Conservation (phyloP, 305 asterid species). For the Fraxinus latifolia region DNA sequence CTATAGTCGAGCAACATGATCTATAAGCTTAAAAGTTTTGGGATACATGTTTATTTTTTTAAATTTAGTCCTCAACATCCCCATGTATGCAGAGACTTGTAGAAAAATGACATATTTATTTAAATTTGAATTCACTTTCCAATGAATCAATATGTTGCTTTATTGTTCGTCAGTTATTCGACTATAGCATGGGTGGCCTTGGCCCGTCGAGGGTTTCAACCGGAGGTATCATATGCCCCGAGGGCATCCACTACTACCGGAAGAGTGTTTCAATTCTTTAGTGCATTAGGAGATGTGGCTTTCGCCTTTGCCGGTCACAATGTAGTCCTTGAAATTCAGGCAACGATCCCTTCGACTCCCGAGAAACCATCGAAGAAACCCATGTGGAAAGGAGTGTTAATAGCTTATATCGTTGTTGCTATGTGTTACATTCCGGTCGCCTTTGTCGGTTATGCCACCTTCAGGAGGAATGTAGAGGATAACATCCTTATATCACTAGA, state of each 20-base stretch:
- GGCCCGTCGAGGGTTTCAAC: conserved; percentile 25
- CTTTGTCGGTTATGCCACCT: conserved; percentile 34
- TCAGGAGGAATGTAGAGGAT: conserved; percentile 41
- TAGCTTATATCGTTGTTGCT: conserved; percentile 38
- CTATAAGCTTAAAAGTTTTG: not conserved
- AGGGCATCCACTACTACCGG: conserved; percentile 33
- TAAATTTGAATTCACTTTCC: not conserved
- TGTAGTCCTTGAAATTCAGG: conserved; percentile 53
- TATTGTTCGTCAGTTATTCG: conserved; percentile 33
- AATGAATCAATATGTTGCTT: not conserved
- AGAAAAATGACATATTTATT: not conserved
- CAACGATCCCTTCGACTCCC: conserved; percentile 41
- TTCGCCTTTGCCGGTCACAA: conserved; percentile 55
- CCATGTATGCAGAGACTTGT: not conserved
- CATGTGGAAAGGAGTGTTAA: conserved; percentile 41
- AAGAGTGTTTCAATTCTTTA: conserved; percentile 31
- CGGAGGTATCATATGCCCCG: conserved; percentile 28
- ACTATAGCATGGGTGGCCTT: conserved; percentile 48
- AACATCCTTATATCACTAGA: conserved; percentile 38
- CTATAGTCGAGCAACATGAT: not conserved
- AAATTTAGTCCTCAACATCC: not conserved
- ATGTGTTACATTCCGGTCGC: conserved; percentile 52
- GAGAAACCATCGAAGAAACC: conserved; percentile 44
- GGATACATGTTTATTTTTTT: not conserved
- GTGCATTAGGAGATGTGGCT: conserved; percentile 49